A percentile compares a stretch with the other conserved stretches of the same genome.
These are phyloP conservation scores for Penicillium malachiteum DNA, from an alignment of 495 filamentous ascomycete genomes.

Conservation along the genomic window DNA sequence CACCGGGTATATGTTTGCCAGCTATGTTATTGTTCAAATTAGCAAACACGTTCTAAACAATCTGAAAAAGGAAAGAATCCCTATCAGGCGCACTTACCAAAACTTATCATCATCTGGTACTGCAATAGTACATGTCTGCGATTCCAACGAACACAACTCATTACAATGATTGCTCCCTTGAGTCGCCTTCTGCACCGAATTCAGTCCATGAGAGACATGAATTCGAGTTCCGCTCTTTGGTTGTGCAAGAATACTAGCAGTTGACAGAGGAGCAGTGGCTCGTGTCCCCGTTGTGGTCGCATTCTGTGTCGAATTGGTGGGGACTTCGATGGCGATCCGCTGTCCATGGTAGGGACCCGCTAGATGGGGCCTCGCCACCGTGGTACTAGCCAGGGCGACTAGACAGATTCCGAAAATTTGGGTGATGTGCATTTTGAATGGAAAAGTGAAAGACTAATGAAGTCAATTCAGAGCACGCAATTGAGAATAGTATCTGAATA, in stretches of 20 bases:
- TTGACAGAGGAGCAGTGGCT: slow-evolving; percentile 11
- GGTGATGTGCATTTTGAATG: slow-evolving; percentile 25
- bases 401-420: slow-evolving; percentile 16
- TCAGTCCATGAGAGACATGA: slow-evolving; percentile 2
- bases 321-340: slow-evolving; percentile 14
- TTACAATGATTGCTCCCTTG: slow-evolving; percentile 23
- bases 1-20: slow-evolving; percentile 24
- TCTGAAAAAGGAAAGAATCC: too few species aligned
- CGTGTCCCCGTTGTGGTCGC: slow-evolving; percentile 20
- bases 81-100: slow-evolving; percentile 21
- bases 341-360: slow-evolving; percentile 22
- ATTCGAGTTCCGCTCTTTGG: neutral
- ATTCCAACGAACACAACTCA: slow-evolving; percentile 28
- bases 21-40: slow-evolving; percentile 9
- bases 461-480: neutral
- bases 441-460: neutral
- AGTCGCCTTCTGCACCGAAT: neutral
- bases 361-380: slow-evolving; percentile 20
- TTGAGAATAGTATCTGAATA: neutral
- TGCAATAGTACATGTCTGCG: slow-evolving; percentile 29
- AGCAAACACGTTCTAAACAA: neutral
- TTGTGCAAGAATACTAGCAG: neutral
- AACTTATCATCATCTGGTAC: slow-evolving; percentile 28
- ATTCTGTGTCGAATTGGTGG: slow-evolving; percentile 20
- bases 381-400: slow-evolving; percentile 22